A percentile compares a stretch with the other conserved stretches of the same genome.
Evolutionary conservation across 768 basidiomycete species (phyloP).

Genomic region (Melanogaster broomeanus): DNA sequence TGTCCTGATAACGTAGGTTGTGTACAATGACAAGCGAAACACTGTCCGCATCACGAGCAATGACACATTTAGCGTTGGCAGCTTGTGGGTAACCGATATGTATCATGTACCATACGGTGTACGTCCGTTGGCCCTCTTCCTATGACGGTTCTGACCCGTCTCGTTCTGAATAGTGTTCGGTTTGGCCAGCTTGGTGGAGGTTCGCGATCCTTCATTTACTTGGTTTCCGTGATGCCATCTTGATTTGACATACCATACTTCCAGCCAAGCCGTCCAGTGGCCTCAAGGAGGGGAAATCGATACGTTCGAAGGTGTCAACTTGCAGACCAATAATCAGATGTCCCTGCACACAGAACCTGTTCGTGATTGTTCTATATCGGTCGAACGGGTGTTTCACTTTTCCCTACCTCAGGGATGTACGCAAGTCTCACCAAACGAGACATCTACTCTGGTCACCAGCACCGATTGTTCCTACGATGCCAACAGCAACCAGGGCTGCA

Average conservation of each 20-base stretch:
- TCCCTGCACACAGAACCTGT: constrained; percentile 69
- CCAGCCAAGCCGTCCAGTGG: constrained; percentile 56
- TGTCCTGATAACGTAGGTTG: constrained; percentile 17
- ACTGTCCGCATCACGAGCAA: constrained; percentile 63
- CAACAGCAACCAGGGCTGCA: constrained; percentile 66
- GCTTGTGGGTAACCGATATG: constrained; percentile 66
- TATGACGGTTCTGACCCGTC: constrained; percentile 3
- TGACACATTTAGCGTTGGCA: constrained; percentile 57
- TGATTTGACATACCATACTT: background rate
- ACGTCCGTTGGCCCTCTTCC: constrained; percentile 21
- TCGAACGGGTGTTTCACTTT: background rate
- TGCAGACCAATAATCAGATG: constrained; percentile 63
- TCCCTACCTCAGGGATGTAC: constrained; percentile 46
- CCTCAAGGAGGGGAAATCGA: constrained; percentile 74
- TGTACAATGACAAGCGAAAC: constrained; percentile 59
- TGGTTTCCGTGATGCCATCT: background rate
- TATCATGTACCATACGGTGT: constrained; percentile 67
- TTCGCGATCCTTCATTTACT: constrained; percentile 2
- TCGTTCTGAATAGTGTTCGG: constrained; percentile 52
- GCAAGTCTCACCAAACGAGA: constrained; percentile 48
- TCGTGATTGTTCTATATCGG: constrained; percentile 13
- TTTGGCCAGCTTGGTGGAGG: constrained; percentile 68
- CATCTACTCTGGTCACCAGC: constrained; percentile 52
- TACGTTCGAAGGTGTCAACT: constrained; percentile 81
- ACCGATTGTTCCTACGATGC: constrained; percentile 60